Evolutionary conservation across 257 asterid species (phyloP), one percentile per base, ranked within the genome.

Genomic region (Petunia secreta): DNA sequence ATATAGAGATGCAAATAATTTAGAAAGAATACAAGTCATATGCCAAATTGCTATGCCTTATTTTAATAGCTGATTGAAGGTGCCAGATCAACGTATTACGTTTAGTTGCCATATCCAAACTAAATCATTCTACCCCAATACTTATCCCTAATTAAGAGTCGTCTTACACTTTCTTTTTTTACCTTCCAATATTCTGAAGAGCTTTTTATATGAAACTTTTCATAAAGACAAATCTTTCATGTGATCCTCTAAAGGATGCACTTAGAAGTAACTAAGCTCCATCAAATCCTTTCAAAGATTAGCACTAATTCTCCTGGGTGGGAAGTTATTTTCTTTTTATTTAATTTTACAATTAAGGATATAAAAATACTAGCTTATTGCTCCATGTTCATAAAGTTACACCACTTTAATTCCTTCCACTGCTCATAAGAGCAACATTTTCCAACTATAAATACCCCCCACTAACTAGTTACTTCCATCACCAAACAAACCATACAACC

Each of bases 101-200:
- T 37, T n/a, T 68, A 16, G 41, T 44, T 44, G 76, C 14, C 76
- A 68, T 57, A 68, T 68, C 53, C 7, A 41, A 3, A 36, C 14
- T 13, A n/a, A 8, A 25, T 25, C 37, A 82, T 63, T 43, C 53
- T 16, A 81, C 71, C 60, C 73, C 67, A 44, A 78, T 34, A 15
- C 81, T 75, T 60, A 16, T 67, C 60, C 66, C 25, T 25, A 25
- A 25, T 25, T 44, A 80, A 6, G 50, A 58, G 79, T 39, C 79
- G 9, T 69, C 39, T 25, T 46, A 54, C 10, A 44, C 65, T 62
- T 44, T 44, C 25, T 25, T 25, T 25, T 63, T 48, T 60, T 68
- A 68, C 89, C 87, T 75, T 82, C 85, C 82, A 82, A 85, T 77
- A 69, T 81, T 78, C 41, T 79, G 63, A 85, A 87, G 80, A 83